Evolutionary conservation across 805 yeast species (phyloP).

Genomic region (Danielia oregonensis): DNA sequence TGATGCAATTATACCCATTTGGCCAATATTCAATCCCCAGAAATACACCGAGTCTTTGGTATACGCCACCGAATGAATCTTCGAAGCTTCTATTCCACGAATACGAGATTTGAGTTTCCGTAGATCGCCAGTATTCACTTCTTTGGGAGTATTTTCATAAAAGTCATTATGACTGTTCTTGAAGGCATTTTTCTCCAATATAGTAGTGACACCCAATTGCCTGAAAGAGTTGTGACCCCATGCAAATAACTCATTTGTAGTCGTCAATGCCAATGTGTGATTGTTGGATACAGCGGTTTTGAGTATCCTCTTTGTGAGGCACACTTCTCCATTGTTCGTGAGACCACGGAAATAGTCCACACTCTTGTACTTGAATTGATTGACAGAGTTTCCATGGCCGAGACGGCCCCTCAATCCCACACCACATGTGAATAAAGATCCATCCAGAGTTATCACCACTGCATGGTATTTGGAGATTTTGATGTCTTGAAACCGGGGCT

Average conservation of each 20-base stretch:
- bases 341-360: slow-evolving; percentile 33
- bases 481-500: slow-evolving; percentile 46
- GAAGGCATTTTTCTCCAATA: slow-evolving; percentile 11
- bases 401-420: slow-evolving; percentile 67
- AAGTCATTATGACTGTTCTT: slow-evolving; percentile 23
- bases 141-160: slow-evolving; percentile 37
- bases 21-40: slow-evolving; percentile 85
- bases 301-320: slow-evolving; percentile 21
- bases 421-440: slow-evolving; percentile 60
- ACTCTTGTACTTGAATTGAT: slow-evolving; percentile 41
- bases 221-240: slow-evolving; percentile 76
- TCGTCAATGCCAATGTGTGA: slow-evolving; percentile 60
- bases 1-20: slow-evolving; percentile 52
- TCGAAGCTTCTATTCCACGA: slow-evolving; percentile 57
- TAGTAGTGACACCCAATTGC: slow-evolving; percentile 54
- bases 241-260: slow-evolving; percentile 51
- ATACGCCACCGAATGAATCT: slow-evolving; percentile 63
- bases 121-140: slow-evolving; percentile 41
- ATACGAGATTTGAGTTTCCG: slow-evolving; percentile 30
- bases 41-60: slow-evolving; percentile 45
- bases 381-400: slow-evolving; percentile 46
- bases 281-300: slow-evolving; percentile 56
- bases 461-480: slow-evolving; percentile 66
- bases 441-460: slow-evolving; percentile 52
- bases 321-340: slow-evolving; percentile 8